Evolutionary conservation across 1,139 yeast species (phyloP).

Genomic region (Suhomyces maxii): DNA sequence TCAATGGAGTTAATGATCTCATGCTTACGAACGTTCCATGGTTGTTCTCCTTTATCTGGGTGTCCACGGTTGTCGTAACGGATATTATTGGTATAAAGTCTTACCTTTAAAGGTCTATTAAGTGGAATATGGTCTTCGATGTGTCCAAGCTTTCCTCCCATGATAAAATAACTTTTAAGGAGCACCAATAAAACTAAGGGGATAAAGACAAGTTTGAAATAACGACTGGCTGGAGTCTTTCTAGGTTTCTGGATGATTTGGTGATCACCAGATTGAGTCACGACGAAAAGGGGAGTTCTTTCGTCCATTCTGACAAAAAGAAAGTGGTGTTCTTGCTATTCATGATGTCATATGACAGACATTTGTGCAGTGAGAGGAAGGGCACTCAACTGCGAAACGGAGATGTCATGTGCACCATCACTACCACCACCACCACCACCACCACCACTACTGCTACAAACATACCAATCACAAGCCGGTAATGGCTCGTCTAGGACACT

Average conservation of each 20-base stretch:
- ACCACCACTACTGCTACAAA: no score
- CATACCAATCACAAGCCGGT: no score
- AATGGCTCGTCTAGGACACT: no score
- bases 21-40: slow-evolving; percentile 44
- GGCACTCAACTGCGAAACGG: neutral
- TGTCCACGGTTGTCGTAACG: slow-evolving; percentile 42
- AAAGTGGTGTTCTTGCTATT: neutral
- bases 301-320: slow-evolving; percentile 2
- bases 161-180: slow-evolving; percentile 4
- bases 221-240: slow-evolving; percentile 3
- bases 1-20: slow-evolving; percentile 41
- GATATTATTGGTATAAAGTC: slow-evolving; percentile 56
- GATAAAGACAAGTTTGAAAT: slow-evolving; percentile 3
- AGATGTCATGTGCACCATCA: no score
- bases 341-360: neutral
- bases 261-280: slow-evolving; percentile 1
- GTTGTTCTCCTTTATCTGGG: slow-evolving; percentile 36
- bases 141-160: slow-evolving; percentile 2
- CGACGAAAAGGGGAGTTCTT: slow-evolving; percentile 6
- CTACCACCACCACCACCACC: no score
- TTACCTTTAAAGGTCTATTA: slow-evolving; percentile 20
- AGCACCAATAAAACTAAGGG: slow-evolving; percentile 5
- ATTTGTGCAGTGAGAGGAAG: no score
- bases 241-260: neutral
- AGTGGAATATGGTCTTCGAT: slow-evolving; percentile 3